Percentiles rank a stretch among this genome's conserved stretches.
These are phyloP conservation scores for Cyphellophora attinorum DNA, from an alignment of 2,329 filamentous ascomycete genomes.

Conservation along the genomic window DNA sequence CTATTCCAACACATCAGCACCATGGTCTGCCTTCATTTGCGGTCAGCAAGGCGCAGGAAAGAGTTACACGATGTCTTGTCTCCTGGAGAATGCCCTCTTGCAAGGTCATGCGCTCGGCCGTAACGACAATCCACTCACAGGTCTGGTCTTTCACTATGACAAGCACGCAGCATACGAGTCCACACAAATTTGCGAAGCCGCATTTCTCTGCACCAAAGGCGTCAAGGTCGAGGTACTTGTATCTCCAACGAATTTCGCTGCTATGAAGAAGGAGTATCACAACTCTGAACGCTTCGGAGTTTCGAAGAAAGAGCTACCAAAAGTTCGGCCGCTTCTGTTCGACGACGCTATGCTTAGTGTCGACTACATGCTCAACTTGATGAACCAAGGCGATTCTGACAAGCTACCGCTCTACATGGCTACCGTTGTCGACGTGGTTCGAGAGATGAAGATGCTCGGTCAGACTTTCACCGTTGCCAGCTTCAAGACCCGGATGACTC, in stretches of 20 bases:
- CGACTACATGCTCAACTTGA: not conserved
- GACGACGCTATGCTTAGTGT: no score
- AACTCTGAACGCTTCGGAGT: no score
- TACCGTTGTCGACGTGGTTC: not conserved
- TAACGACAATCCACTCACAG: no score
- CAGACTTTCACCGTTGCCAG: not conserved
- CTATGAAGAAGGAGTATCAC: slow-evolving; percentile 33
- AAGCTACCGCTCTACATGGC: not conserved
- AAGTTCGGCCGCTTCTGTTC: no score
- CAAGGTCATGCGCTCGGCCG: no score
- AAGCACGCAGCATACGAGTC: slow-evolving; percentile 35
- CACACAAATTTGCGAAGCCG: slow-evolving; percentile 43
- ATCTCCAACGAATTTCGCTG: slow-evolving; percentile 36
- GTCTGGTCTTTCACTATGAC: slow-evolving; percentile 58
- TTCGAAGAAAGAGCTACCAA: no score
- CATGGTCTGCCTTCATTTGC: no score
- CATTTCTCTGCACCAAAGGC: slow-evolving; percentile 39
- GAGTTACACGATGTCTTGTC: no score
- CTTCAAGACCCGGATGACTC: not conserved
- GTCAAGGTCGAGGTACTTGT: slow-evolving; percentile 44
- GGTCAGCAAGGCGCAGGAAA: no score
- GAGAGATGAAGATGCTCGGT: not conserved
- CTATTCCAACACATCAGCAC: no score
- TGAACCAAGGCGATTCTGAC: not conserved
- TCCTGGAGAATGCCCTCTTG: no score